Evolutionary conservation across 148 eudicot genomes (phyloP), one percentile per base, ranked within the genome.

Genomic region (Linanthus parryae): DNA sequence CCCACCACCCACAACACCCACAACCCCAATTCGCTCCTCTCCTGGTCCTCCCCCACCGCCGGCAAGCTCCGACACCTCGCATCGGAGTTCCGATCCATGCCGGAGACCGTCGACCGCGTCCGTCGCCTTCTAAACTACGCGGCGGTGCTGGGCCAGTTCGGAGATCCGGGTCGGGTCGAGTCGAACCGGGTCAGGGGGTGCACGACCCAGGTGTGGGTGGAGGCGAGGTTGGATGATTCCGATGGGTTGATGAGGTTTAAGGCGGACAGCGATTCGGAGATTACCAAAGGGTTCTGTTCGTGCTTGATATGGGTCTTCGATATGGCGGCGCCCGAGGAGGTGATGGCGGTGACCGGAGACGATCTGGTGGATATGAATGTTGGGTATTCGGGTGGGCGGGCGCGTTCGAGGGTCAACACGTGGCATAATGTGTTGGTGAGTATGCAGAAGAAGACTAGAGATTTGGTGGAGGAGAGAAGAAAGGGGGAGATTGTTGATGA

Each of bases 391-490:
- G 61, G 27, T 14, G 71, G 56, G 12, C 45, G 39, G 0, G 43
- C 34, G 15, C 61, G 52, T 46, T 79, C 85, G 3, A 77, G 99
- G 64, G 85, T 35, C 6, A 94, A 88, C 66, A 75, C 82, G 48
- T 94, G 99, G 99, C 73, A 78, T 61, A 94, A 94, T 78, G 91
- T 94, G 43, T 67, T 94, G 71, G 50, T 94, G 28, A 76, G 84
- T 52, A 82, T 94, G 95, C 91, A 88, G 68, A 94, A 94, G 62
- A 84, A 77, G 77, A 76, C 91, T 12, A 88, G 73, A 41, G 72
- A 61, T 42, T 54, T 94, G 73, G 62, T 84, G 40, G 88, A 73
- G 0, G 72, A 67, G 33, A 75, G 72, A 4, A n/a, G n/a, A n/a
- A n/a, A n/a, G n/a, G n/a, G n/a, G n/a, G n/a, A n/a, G n/a, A n/a